Percentiles rank a stretch among this genome's conserved stretches.
Conservation (phyloP, 352 stramenopile genomes). For the Pythium grandisporangium region DNA sequence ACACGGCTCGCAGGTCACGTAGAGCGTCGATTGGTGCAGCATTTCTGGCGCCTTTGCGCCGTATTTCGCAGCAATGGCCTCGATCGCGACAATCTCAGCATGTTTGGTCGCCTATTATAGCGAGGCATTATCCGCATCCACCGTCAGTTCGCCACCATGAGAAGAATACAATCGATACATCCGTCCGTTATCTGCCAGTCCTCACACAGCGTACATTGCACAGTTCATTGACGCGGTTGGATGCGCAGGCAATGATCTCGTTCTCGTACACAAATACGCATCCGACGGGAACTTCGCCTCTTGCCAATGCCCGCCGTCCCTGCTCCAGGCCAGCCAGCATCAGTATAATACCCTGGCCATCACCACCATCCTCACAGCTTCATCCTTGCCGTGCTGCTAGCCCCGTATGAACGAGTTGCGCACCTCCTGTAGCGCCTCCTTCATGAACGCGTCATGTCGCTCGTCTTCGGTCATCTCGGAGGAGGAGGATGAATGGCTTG, state of each 20-base stretch:
- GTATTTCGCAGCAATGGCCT: constrained; percentile 49
- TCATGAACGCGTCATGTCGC: constrained; percentile 58
- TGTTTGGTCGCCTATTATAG: constrained; percentile 73
- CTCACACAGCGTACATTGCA: constrained; percentile 50
- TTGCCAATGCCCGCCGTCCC: constrained; percentile 65
- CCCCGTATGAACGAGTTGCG: background rate
- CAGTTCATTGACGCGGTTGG: constrained; percentile 85
- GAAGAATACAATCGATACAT: background rate
- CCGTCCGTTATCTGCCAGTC: too few relatives aligned
- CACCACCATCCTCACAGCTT: too few relatives aligned
- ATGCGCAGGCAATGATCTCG: constrained; percentile 67
- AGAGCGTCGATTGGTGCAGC: constrained; percentile 54
- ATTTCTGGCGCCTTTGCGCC: constrained; percentile 29
- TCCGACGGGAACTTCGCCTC: constrained; percentile 87
- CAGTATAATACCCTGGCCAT: too few relatives aligned
- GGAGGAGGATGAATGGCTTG: too few relatives aligned
- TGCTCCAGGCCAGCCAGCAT: too few relatives aligned
- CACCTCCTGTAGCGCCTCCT: constrained; percentile 61
- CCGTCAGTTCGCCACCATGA: background rate
- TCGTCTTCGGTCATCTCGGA: constrained; percentile 3
- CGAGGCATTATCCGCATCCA: too few relatives aligned
- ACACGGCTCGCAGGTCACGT: constrained; percentile 91
- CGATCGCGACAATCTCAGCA: constrained; percentile 88
- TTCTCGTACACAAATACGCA: constrained; percentile 85
- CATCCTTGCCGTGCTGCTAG: background rate